Evolutionary conservation across 169 alveolate genomes (phyloP).

Genomic region (Plasmodium coatneyi): DNA sequence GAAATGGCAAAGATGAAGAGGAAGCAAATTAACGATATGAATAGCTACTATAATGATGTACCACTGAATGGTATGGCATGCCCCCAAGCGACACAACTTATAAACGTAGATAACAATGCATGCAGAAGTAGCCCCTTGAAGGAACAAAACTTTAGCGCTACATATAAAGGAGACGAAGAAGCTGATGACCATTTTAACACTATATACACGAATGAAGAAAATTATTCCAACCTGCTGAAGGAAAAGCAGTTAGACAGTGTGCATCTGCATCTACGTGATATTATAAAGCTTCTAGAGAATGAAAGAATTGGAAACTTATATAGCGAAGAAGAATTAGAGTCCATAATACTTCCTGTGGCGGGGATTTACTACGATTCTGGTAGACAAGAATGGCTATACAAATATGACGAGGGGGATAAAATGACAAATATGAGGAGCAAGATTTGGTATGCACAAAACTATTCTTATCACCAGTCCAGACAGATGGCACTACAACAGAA

Average conservation of each 20-base stretch:
- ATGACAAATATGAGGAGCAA: slow-evolving; percentile 19
- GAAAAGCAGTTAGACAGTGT: slow-evolving; percentile 2
- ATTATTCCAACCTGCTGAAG: neutral
- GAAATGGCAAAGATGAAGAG: neutral
- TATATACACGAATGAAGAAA: neutral
- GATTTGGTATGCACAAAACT: neutral
- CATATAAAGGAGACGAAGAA: neutral
- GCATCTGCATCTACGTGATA: slow-evolving; percentile 36
- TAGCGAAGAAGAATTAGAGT: slow-evolving; percentile 57
- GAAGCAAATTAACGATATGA: neutral
- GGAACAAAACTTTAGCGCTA: neutral
- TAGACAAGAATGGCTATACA: slow-evolving; percentile 20
- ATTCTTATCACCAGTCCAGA: slow-evolving; percentile 57
- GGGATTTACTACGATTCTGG: slow-evolving; percentile 48
- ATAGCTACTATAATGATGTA: neutral
- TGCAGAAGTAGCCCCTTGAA: neutral
- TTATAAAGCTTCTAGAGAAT: slow-evolving; percentile 50
- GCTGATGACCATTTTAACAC: neutral
- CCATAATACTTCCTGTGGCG: slow-evolving; percentile 25
- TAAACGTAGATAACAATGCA: neutral
- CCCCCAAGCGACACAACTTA: neutral
- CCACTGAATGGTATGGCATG: neutral
- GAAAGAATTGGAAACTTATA: slow-evolving; percentile 62
- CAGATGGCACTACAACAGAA: slow-evolving; percentile 42
- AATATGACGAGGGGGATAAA: slow-evolving; percentile 4